These are phyloP conservation scores for Oryza glumipatula DNA, from an alignment of 176 grass and related monocot genomes.

Conservation along the genomic window DNA sequence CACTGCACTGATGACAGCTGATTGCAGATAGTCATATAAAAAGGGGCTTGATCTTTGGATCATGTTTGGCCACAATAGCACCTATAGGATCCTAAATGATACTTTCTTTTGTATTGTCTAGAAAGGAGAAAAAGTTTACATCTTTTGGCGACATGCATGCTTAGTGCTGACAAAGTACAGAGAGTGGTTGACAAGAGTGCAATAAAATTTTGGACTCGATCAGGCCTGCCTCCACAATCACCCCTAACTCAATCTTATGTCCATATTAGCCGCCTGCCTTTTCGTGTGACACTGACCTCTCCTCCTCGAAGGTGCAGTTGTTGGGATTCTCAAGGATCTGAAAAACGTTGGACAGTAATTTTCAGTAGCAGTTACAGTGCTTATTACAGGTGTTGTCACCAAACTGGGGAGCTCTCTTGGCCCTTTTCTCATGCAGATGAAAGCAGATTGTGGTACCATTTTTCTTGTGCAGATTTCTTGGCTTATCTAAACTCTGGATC, in stretches of 20 bases:
- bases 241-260: slow-evolving; percentile 26
- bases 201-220: slow-evolving; percentile 23
- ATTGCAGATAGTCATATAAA: slow-evolving; percentile 32
- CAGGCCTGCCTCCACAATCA: slow-evolving; percentile 32
- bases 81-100: slow-evolving; percentile 21
- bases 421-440: background rate
- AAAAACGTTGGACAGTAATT: slow-evolving; percentile 40
- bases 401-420: background rate
- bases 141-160: slow-evolving; percentile 39
- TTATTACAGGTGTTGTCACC: slow-evolving; percentile 2
- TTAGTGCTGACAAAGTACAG: slow-evolving; percentile 36
- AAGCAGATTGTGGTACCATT: background rate
- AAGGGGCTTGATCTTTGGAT: slow-evolving; percentile 14
- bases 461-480: slow-evolving; percentile 25
- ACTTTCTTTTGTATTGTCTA: slow-evolving; percentile 38
- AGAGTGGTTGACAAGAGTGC: slow-evolving; percentile 41
- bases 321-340: background rate
- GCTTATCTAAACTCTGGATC: background rate
- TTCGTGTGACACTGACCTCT: slow-evolving; percentile 30
- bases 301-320: background rate
- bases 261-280: slow-evolving; percentile 30
- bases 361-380: slow-evolving; percentile 31
- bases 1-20: slow-evolving; percentile 29
- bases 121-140: slow-evolving; percentile 22
- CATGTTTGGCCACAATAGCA: slow-evolving; percentile 45